Percentiles rank a stretch among this genome's conserved stretches.
phyloP scores from a whole-genome alignment of 495 filamentous ascomycete genomes.

The Tuber brumale region DNA sequence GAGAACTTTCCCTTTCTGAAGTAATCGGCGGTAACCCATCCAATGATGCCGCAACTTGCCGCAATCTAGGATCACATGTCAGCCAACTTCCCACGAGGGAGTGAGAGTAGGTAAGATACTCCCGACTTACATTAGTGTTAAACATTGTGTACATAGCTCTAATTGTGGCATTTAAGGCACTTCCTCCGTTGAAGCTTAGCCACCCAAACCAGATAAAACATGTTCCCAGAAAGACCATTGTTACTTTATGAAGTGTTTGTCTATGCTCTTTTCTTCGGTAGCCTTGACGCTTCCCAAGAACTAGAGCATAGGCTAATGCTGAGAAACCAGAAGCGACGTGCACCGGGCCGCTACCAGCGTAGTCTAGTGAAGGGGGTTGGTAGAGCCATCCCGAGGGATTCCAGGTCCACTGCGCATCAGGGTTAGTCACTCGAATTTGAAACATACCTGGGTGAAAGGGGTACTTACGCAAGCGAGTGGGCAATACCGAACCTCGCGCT shows the following conservation, averaged over 20 bases:
- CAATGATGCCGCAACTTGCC: constrained; percentile 51
- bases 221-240: constrained; percentile 54
- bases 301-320: constrained; percentile 53
- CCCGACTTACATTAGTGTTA: neutral
- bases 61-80: constrained; percentile 4
- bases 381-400: constrained; percentile 55
- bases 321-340: constrained; percentile 53
- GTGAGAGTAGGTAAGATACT: neutral
- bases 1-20: constrained; percentile 53
- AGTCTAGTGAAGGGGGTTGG: constrained; percentile 53
- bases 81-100: neutral
- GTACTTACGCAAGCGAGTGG: constrained; percentile 47
- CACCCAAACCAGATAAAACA: constrained; percentile 57
- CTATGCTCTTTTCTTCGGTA: constrained; percentile 42
- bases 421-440: neutral
- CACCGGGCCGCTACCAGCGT: constrained; percentile 54
- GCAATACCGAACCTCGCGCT: too few relatives aligned
- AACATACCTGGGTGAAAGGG: neutral
- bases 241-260: constrained; percentile 52
- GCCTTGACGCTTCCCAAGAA: constrained; percentile 50
- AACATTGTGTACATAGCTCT: constrained; percentile 49
- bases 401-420: constrained; percentile 50
- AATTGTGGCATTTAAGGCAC: constrained; percentile 53
- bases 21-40: constrained; percentile 57
- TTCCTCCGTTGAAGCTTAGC: constrained; percentile 60